Evolutionary conservation across 768 basidiomycete genomes (phyloP).

Genomic region (Crassisporium funariophilum): DNA sequence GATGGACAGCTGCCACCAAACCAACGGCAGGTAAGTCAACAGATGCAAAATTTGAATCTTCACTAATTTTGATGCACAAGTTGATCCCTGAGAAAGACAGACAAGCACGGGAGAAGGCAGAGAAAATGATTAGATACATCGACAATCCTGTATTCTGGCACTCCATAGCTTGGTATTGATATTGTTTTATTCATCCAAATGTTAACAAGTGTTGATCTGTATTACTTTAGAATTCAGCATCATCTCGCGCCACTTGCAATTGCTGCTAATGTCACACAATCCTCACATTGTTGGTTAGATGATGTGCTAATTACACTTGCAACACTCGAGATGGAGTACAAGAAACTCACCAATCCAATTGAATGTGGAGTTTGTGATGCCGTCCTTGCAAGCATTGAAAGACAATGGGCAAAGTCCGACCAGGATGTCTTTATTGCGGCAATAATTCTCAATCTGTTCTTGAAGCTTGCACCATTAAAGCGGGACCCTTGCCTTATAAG

Average conservation of each 20-base stretch:
- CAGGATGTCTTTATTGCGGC: conserved; percentile 37
- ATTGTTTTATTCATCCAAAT: not conserved
- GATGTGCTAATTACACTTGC: conserved; percentile 34
- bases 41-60: no score
- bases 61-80: no score
- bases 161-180: conserved; percentile 17
- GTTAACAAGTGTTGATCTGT: not conserved
- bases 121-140: conserved; percentile 19
- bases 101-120: conserved; percentile 19
- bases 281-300: conserved; percentile 29
- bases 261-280: conserved; percentile 37
- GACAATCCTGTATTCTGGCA: conserved; percentile 25
- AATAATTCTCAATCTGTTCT: conserved; percentile 35
- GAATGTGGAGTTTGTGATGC: conserved; percentile 9
- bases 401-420: conserved; percentile 33
- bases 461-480: conserved; percentile 2
- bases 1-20: conserved; percentile 7
- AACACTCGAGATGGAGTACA: conserved; percentile 28
- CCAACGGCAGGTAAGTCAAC: conserved; percentile 12
- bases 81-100: not conserved
- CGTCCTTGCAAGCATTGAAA: conserved; percentile 32
- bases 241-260: conserved; percentile 39
- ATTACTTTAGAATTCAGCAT: conserved; percentile 8
- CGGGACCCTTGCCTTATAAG: not conserved
- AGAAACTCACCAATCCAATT: conserved; percentile 4